phyloP scores from a whole-genome alignment of 73 alveolate species.

The Tetrahymena elliotti region DNA sequence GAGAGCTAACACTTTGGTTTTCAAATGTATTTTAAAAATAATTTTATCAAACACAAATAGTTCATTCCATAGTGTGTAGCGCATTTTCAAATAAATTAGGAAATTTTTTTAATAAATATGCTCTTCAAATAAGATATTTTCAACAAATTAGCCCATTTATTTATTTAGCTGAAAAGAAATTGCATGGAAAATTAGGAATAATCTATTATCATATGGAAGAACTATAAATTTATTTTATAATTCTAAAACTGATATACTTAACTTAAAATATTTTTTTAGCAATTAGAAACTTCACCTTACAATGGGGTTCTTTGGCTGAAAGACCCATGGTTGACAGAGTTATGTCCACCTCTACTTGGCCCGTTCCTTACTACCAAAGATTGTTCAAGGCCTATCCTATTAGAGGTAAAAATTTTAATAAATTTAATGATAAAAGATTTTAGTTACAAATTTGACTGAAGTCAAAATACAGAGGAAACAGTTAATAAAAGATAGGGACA shows the following conservation, averaged over 20 bases:
- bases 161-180: background rate
- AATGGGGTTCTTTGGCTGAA: constrained; percentile 44
- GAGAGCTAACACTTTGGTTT: background rate
- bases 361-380: constrained; percentile 45
- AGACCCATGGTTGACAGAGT: constrained; percentile 46
- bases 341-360: constrained; percentile 47
- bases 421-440: background rate
- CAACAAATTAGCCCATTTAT: background rate
- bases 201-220: background rate
- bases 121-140: background rate
- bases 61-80: background rate
- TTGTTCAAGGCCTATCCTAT: constrained; percentile 40
- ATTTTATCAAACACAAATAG: background rate
- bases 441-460: background rate
- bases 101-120: background rate
- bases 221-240: background rate
- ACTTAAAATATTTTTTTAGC: background rate
- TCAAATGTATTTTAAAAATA: background rate
- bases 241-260: background rate
- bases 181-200: background rate
- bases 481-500: background rate
- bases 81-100: background rate
- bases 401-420: constrained; percentile 8
- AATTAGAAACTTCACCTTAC: background rate
- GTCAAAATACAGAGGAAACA: background rate